phyloP scores from a whole-genome alignment of 2,329 filamentous ascomycete species.

The Diaporthe velutina region DNA sequence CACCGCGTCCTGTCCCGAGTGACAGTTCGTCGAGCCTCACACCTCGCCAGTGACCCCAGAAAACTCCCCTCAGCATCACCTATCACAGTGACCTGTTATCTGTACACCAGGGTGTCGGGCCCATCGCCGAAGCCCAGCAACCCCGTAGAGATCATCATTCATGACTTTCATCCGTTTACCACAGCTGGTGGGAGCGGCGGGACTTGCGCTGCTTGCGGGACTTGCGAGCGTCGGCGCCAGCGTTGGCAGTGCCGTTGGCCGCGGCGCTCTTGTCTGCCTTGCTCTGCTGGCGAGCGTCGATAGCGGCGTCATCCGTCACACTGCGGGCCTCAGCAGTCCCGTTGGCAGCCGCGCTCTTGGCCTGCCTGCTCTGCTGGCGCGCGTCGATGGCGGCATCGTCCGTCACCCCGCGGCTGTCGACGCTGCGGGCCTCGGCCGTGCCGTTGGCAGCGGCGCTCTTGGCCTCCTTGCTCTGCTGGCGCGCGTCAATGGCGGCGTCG shows the following conservation, averaged over 20 bases:
- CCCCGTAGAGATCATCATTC: not conserved
- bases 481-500: not conserved
- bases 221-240: not conserved
- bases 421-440: not conserved
- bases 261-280: not conserved
- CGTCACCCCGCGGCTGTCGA: not conserved
- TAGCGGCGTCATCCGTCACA: not conserved
- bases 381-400: not conserved
- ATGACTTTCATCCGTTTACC: not conserved
- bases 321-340: not conserved
- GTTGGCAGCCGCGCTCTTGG: not conserved
- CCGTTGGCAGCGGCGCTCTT: not conserved
- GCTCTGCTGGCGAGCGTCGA: not conserved
- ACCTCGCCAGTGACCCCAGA: not conserved
- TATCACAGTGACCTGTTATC: not conserved
- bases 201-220: not conserved
- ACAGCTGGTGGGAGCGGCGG: not conserved
- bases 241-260: not conserved
- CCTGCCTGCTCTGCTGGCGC: not conserved
- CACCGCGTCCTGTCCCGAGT: not conserved
- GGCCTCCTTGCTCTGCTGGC: not conserved
- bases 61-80: not conserved
- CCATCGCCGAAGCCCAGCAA: not conserved
- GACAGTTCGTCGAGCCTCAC: not conserved
- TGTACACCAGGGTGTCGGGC: not conserved